Evolutionary conservation across 345 rosid genomes (phyloP), one percentile per base, ranked within the genome.

Genomic region (Murraya paniculata): DNA sequence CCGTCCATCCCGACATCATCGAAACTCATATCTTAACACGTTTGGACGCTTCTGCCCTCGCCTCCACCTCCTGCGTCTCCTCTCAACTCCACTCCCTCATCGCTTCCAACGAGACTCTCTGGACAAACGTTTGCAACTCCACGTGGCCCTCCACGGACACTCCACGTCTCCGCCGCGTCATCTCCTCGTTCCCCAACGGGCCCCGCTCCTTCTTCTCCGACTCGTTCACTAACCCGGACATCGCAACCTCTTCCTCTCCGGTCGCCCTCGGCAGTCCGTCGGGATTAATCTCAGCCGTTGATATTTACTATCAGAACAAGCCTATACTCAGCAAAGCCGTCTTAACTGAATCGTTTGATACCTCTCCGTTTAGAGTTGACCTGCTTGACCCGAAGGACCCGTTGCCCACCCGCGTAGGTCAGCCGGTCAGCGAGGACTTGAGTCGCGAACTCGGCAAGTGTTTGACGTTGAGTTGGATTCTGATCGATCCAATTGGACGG

Each of bases 341-440:
- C 22, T 90, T 87, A 81, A 89, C 93, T 7, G 90, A 91, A 83
- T 88, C 94, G 0, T 94, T 90, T 82, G 79, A 39, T 4, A 83
- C 88, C 82, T 89, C 97, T 28, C 97, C 97, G n/a, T 89, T 94
- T 72, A 79, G 95, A 41, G 68, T 94, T 10, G 95, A 94, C 85
- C 33, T 91, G 72, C 84, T 94, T 48, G 90, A 88, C 66, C 82
- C 86, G 2, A 90, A 91, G 82, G 95, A 91, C 68, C 78, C 80
- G 76, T 87, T 92, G 35, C 68, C 76, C 64, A 94, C 93, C 22
- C 80, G 73, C 64, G 83, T 90, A 8, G 77, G 73, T 6, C 80
- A 83, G 69, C 85, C 89, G 13, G 72, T 39, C 19, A 78, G 78
- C 0, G 91, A 85, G 19, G 89, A 85, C 64, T 78, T 71, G 22